Evolutionary conservation across 2,329 filamentous ascomycete genomes (phyloP), one percentile per base, ranked within the genome.

Genomic region (Xylariomycetidae sp.): DNA sequence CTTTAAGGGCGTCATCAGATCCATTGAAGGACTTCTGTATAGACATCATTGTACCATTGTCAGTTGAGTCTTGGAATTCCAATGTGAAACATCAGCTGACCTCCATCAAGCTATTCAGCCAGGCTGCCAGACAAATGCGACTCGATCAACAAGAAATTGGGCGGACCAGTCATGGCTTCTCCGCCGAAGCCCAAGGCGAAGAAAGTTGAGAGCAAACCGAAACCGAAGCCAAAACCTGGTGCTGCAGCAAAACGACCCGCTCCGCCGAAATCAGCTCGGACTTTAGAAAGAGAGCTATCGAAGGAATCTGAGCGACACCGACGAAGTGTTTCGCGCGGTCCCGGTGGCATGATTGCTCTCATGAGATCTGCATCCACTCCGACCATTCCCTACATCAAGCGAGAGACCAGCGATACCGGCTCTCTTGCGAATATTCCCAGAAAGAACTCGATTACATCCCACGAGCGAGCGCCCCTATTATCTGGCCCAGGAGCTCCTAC

Each of bases 21-120:
- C 76, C 81, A 6, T 62, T 89, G 6, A 76, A 73, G 42, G 80
- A 83, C 53, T 92, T 90, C 52, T 90, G 84, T 50, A 68, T 85
- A 12, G 85, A 92, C 52, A 81, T 92, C 25, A 78, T 92, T 46
- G 65, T 87, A 27, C 85, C 85, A 20, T 90, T 90, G 76, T 82
- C 64, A 68, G 76, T 59, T 15, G 12, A 16, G n/a, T n/a, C n/a
- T n/a, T n/a, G n/a, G n/a, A n/a, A n/a, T n/a, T n/a, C n/a, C n/a
- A n/a, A n/a, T n/a, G n/a, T n/a, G n/a, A n/a, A n/a, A n/a, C n/a
- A n/a, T n/a, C n/a, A n/a, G n/a, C n/a, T n/a, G n/a, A n/a, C n/a
- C 19, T 20, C 8, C 15, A 4, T 4, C 20, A 40, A 82, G 78
- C 60, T 92, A 87, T 53, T 79, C 82, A 20, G 76, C 83, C 10